phyloP scores from a whole-genome alignment of 495 filamentous ascomycete genomes.

The Aspergillus taichungensis region DNA sequence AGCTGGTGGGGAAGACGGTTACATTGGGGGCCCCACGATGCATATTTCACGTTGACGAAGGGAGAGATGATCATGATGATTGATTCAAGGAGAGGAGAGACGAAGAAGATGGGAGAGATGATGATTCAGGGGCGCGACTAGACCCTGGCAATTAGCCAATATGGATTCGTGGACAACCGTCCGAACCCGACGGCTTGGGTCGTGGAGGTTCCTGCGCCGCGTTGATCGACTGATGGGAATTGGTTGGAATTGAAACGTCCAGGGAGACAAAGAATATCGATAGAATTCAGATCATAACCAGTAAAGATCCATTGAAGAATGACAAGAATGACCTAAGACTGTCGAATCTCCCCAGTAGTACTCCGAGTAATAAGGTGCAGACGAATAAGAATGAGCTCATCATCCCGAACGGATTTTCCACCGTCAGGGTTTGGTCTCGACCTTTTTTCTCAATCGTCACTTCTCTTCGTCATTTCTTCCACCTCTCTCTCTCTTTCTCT shows the following conservation, averaged over 20 bases:
- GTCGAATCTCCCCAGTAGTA: background rate
- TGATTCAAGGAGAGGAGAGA: no score
- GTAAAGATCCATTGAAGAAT: no score
- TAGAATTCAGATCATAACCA: no score
- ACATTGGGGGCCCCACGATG: no score
- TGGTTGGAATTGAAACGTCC: background rate
- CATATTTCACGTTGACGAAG: no score
- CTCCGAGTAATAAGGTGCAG: background rate
- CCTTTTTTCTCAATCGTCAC: background rate
- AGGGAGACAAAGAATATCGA: background rate
- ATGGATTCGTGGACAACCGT: background rate
- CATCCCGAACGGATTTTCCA: background rate
- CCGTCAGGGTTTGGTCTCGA: background rate
- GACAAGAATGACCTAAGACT: background rate
- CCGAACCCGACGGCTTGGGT: conserved; percentile 20
- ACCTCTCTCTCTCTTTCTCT: background rate
- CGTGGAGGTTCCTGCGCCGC: conserved; percentile 20
- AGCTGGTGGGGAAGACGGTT: no score
- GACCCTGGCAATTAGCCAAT: no score
- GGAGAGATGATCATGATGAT: no score
- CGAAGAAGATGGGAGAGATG: no score
- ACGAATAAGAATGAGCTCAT: conserved; percentile 4
- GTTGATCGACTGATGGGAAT: conserved; percentile 8
- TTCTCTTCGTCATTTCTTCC: background rate
- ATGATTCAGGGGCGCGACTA: no score